These are phyloP conservation scores for Tephrocybe sp. DNA, from an alignment of 768 basidiomycete species.

Conservation along the genomic window DNA sequence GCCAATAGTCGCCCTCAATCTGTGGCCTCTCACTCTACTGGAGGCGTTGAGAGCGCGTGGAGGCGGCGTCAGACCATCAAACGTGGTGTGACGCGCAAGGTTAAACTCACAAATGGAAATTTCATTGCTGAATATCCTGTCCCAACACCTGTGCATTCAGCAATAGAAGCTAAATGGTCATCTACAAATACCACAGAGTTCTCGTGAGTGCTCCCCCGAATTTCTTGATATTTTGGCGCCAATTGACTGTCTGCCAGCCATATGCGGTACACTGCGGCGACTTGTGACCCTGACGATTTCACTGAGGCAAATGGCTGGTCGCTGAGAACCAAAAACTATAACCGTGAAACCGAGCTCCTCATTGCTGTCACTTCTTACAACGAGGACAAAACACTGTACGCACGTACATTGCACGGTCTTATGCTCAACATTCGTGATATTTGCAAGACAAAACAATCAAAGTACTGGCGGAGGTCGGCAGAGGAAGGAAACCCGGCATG, in stretches of 20 bases:
- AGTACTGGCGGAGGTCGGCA: conserved; percentile 82
- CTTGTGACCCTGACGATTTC: conserved; percentile 90
- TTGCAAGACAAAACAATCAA: conserved; percentile 92
- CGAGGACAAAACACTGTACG: conserved; percentile 89
- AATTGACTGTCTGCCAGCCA: conserved; percentile 43
- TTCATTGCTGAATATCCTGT: conserved; percentile 90
- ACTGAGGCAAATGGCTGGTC: conserved; percentile 77
- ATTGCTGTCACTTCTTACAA: conserved; percentile 95
- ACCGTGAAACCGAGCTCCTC: conserved; percentile 87
- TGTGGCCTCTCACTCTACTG: conserved; percentile 50
- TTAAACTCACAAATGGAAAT: conserved; percentile 91
- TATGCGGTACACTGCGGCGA: conserved; percentile 93
- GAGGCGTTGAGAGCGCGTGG: conserved; percentile 60
- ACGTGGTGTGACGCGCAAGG: conserved; percentile 88
- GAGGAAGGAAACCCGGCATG: conserved; percentile 85
- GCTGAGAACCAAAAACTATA: conserved; percentile 79
- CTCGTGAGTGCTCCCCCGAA: conserved; percentile 56
- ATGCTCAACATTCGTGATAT: conserved; percentile 99
- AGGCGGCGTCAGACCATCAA: conserved; percentile 86
- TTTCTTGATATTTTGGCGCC: background rate
- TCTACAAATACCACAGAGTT: conserved; percentile 80
- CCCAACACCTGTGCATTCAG: conserved; percentile 78
- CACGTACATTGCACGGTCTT: conserved; percentile 89
- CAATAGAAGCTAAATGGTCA: conserved; percentile 80
- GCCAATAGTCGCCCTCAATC: conserved; percentile 45